A percentile compares a stretch with the other conserved stretches of the same genome.
phyloP scores from a whole-genome alignment of 306 rosid species.

The Fragaria ananassa region DNA sequence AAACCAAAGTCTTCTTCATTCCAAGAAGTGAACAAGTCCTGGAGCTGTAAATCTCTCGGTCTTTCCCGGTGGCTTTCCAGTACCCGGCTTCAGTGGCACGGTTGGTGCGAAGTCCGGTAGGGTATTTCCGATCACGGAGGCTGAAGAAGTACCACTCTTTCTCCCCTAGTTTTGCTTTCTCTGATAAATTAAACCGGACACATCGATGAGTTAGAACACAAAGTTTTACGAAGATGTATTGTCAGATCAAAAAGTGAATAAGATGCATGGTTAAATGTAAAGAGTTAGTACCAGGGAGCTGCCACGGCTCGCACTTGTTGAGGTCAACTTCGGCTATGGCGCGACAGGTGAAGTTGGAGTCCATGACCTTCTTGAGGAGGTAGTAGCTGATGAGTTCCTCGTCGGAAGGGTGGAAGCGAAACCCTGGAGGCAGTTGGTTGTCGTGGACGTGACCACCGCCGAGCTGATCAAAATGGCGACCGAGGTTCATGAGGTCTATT shows the following conservation, averaged over 20 bases:
- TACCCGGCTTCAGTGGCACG: conserved; percentile 95
- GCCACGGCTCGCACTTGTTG: conserved; percentile 98
- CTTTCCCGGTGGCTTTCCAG: conserved; percentile 98
- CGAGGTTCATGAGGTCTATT: background rate
- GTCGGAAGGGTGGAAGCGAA: conserved; percentile 94
- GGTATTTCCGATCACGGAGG: conserved; percentile 81
- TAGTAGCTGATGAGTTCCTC: conserved; percentile 89
- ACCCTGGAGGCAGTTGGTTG: conserved; percentile 78
- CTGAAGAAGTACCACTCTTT: conserved; percentile 97
- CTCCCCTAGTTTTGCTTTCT: conserved; percentile 95
- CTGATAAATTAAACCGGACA: conserved; percentile 26
- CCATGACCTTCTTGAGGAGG: conserved; percentile 83
- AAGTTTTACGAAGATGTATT: too few relatives aligned
- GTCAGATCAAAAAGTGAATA: too few relatives aligned
- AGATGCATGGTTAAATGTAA: background rate
- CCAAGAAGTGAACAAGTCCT: conserved; percentile 76
- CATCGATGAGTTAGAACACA: too few relatives aligned
- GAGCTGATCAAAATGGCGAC: conserved; percentile 6
- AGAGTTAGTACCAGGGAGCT: conserved; percentile 66
- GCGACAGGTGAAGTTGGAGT: conserved; percentile 62
- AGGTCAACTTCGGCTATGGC: conserved; percentile 97
- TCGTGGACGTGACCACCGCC: conserved; percentile 26
- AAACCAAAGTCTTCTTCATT: conserved; percentile 95
- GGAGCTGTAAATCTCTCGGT: conserved; percentile 78
- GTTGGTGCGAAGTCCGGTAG: conserved; percentile 84